Conservation (phyloP, 106 monocot species). For the Posidonia australis region DNA sequence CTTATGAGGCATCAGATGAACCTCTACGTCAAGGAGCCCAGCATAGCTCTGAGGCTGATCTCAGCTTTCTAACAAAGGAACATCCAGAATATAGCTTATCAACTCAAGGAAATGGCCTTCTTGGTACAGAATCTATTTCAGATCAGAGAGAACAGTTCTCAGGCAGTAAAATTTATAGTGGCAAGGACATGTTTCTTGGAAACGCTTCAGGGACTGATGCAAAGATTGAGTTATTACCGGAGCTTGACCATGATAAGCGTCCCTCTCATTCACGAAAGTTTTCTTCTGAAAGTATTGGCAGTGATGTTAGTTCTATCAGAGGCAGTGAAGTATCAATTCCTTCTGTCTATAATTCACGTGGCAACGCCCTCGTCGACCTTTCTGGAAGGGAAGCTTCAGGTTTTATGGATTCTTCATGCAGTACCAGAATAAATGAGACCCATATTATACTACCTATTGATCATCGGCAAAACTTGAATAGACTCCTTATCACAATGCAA, state of each 20-base stretch:
- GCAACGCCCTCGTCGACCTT: slow-evolving; percentile 39
- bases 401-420: slow-evolving; percentile 19
- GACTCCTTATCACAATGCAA: slow-evolving; percentile 62
- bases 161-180: slow-evolving; percentile 8
- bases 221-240: slow-evolving; percentile 16
- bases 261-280: slow-evolving; percentile 50
- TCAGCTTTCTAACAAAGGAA: slow-evolving; percentile 11
- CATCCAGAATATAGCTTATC: slow-evolving; percentile 2
- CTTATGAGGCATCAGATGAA: slow-evolving; percentile 38
- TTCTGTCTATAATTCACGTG: slow-evolving; percentile 30
- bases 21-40: slow-evolving; percentile 14
- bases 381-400: slow-evolving; percentile 30
- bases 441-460: slow-evolving; percentile 58
- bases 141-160: slow-evolving; percentile 23
- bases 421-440: slow-evolving; percentile 26
- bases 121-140: slow-evolving; percentile 13
- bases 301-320: slow-evolving; percentile 77
- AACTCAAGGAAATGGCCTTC: slow-evolving; percentile 10
- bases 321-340: slow-evolving; percentile 56
- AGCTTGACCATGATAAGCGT: slow-evolving; percentile 40
- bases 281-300: slow-evolving; percentile 76
- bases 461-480: slow-evolving; percentile 62
- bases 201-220: slow-evolving; percentile 22
- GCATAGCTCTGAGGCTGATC: slow-evolving; percentile 2
- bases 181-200: slow-evolving; percentile 20